Base-by-base conservation (phyloP, 441 rosid genomes). In the Raphanus hybrid region DNA sequence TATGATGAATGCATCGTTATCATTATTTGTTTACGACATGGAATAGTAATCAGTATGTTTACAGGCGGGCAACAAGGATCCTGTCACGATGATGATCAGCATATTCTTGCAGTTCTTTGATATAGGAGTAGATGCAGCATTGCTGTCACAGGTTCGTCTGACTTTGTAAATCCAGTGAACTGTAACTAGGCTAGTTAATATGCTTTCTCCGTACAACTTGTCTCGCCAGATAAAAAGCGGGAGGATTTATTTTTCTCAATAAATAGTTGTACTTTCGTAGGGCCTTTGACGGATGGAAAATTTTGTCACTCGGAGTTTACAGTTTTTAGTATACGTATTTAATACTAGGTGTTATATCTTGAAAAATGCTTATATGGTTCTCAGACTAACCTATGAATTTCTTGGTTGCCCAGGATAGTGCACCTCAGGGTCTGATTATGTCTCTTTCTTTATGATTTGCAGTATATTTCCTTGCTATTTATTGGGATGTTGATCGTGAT, bases 11-110 rank as follows among this genome's bases (percentile, higher is more conserved):
- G n/a, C n/a, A n/a, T n/a, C n/a, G n/a, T n/a, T 79, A 73, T 26
- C 72, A 52, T 48, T 74, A 45, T 69, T 60, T 15, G 37, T 15
- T 37, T 79, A 12, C 74, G 45, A 34, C 67, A 50, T 69, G 67
- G 63, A 72, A 18, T 20, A 41, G 74, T 65, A 55, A 60, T 82
- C 61, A 18, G 20, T 1, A n/a, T n/a, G n/a, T n/a, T n/a, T 80
- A 66, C 97, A 96, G 99, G 96, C 98, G 73, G 98, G 98, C 66
- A 90, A 97, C 3, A 95, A 94, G 71, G 99, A 96, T 86, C 99
- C 98, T 71, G 98, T 92, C 78, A 96, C 99, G 50, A 89, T 77
- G 95, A 91, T 93, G 71, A 90, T 92, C 75, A 94, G 92, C 85
- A 90, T 96, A 85, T 89, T 94, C 86, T 89, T 96, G 86, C 97